These are phyloP conservation scores for Hemisphaericaspora lyxosophila DNA, from an alignment of 1,139 yeast genomes.

Conservation along the genomic window DNA sequence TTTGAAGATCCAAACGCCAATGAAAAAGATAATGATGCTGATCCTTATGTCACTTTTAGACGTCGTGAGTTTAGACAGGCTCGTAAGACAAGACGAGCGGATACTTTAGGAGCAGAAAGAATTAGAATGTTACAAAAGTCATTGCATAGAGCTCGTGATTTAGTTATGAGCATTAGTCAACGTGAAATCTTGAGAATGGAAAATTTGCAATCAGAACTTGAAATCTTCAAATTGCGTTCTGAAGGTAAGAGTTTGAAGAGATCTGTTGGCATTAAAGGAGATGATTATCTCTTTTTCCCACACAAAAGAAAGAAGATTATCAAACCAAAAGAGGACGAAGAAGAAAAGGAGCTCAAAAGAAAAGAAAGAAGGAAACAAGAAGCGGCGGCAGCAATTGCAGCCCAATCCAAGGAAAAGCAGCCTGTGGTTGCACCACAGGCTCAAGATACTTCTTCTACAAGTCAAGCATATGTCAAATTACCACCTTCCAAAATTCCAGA, in stretches of 20 bases:
- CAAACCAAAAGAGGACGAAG: conserved; percentile 40
- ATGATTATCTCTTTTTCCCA: conserved; percentile 78
- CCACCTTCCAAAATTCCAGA: conserved; percentile 94
- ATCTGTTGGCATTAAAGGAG: conserved; percentile 72
- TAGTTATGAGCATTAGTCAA: conserved; percentile 68
- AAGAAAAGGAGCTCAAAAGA: conserved; percentile 27
- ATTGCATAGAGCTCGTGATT: conserved; percentile 70
- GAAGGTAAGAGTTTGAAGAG: conserved; percentile 74
- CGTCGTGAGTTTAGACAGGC: conserved; percentile 95
- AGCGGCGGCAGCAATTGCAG: conserved; percentile 19
- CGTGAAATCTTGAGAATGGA: conserved; percentile 69
- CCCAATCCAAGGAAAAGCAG: conserved; percentile 20
- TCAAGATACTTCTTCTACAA: conserved; percentile 35
- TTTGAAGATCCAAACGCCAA: conserved; percentile 77
- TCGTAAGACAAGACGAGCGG: conserved; percentile 94
- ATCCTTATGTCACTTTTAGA: conserved; percentile 94
- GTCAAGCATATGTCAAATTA: conserved; percentile 80
- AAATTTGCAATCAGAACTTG: conserved; percentile 56
- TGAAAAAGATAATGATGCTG: conserved; percentile 85
- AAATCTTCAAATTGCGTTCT: conserved; percentile 69
- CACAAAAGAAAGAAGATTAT: conserved; percentile 70
- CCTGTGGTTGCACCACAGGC: conserved; percentile 13
- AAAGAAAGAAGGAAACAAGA: conserved; percentile 24
- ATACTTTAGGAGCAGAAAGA: conserved; percentile 84
- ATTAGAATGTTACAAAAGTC: conserved; percentile 74